Percentiles rank a stretch among this genome's conserved stretches.
Conservation (phyloP, 495 filamentous ascomycete genomes). For the Penicillium pulvis region DNA sequence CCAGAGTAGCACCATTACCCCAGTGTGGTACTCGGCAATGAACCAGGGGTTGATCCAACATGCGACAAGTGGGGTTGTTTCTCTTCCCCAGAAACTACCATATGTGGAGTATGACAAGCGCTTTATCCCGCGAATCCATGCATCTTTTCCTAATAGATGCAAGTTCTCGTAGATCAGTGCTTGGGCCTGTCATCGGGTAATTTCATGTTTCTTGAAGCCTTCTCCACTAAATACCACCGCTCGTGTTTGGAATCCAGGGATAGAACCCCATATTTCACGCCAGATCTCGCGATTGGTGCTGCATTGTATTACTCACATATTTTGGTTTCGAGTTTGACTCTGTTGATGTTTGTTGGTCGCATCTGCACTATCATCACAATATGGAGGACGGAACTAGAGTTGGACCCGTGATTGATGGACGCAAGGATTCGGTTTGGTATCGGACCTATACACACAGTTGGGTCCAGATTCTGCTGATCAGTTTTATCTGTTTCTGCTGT, state of each 20-base stretch:
- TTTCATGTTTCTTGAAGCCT: background rate
- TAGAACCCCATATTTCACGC: slow-evolving; percentile 4
- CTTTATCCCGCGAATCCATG: slow-evolving; percentile 1
- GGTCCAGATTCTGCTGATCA: slow-evolving; percentile 49
- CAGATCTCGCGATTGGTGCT: background rate
- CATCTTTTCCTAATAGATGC: background rate
- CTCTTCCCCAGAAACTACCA: slow-evolving; percentile 15
- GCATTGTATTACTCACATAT: background rate
- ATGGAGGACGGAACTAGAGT: slow-evolving; percentile 18
- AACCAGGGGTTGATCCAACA: slow-evolving; percentile 4
- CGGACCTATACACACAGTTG: slow-evolving; percentile 39
- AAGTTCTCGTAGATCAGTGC: background rate
- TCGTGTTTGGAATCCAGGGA: slow-evolving; percentile 17
- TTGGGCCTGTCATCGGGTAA: background rate
- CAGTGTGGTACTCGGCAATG: slow-evolving; percentile 5
- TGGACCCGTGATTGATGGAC: slow-evolving; percentile 5
- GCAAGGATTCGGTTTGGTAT: slow-evolving; percentile 15
- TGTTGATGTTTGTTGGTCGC: background rate
- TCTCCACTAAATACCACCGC: slow-evolving; percentile 13
- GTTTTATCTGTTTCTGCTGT: slow-evolving; percentile 79
- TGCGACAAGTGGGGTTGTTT: slow-evolving; percentile 8
- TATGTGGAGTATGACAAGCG: slow-evolving; percentile 15
- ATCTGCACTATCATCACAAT: background rate
- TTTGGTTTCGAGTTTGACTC: background rate
- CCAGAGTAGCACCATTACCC: slow-evolving; percentile 15